phyloP scores from a whole-genome alignment of 108 stramenopile species.

The Cyclotella choctawhatcheeana region DNA sequence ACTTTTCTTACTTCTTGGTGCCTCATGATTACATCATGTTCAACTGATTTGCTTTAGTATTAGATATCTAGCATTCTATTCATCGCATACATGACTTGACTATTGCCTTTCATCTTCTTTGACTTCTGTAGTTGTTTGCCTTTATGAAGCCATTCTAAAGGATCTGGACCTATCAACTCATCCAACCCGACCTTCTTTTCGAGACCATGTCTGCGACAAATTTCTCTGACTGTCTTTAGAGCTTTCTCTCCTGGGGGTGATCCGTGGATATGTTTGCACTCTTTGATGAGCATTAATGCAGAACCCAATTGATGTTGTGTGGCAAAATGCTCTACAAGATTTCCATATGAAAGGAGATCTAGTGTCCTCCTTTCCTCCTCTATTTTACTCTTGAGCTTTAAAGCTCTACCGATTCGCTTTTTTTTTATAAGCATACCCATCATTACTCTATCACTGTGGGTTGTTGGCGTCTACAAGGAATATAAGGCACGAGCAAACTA shows the following conservation, averaged over 20 bases:
- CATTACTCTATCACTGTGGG: constrained; percentile 80
- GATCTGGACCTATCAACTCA: constrained; percentile 76
- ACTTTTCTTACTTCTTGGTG: too few species aligned
- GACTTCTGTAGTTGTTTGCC: constrained; percentile 70
- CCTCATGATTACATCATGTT: too few species aligned
- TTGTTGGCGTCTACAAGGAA: constrained; percentile 58
- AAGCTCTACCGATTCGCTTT: constrained; percentile 70
- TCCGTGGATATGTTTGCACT: constrained; percentile 74
- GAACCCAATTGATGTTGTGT: constrained; percentile 73
- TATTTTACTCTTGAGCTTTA: constrained; percentile 66
- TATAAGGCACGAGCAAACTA: background rate
- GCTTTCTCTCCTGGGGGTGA: constrained; percentile 71
- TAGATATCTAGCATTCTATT: constrained; percentile 54
- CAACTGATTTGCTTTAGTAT: too few species aligned
- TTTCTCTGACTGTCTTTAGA: constrained; percentile 55
- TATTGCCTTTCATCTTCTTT: constrained; percentile 58
- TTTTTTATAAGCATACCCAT: constrained; percentile 83
- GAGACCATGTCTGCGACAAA: constrained; percentile 55
- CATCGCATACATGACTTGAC: constrained; percentile 31
- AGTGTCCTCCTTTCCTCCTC: constrained; percentile 67
- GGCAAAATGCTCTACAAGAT: constrained; percentile 76
- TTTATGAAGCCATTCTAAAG: constrained; percentile 74
- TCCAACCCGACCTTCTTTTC: constrained; percentile 56
- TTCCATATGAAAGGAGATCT: constrained; percentile 78
- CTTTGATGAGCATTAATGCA: constrained; percentile 77